Percentiles rank a stretch among this genome's conserved stretches.
These are phyloP conservation scores for Acacia crassicarpa DNA, from an alignment of 306 rosid genomes.

Conservation along the genomic window DNA sequence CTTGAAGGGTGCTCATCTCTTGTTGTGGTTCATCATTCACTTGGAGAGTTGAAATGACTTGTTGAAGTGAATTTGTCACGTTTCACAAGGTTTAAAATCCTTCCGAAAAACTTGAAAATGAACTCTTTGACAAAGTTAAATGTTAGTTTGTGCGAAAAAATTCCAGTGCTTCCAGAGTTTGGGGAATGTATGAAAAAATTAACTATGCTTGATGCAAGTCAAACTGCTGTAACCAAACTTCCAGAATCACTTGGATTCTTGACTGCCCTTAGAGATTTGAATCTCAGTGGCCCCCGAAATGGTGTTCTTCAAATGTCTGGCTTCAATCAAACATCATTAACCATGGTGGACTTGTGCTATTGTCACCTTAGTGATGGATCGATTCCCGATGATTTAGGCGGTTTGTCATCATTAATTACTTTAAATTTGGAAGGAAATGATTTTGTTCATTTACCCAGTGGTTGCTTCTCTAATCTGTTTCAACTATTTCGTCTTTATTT, in stretches of 20 bases:
- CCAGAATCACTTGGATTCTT: slow-evolving; percentile 1
- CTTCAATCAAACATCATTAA: not conserved
- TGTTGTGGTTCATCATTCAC: not conserved
- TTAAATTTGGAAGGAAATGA: not conserved
- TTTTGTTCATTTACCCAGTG: not conserved
- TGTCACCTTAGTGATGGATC: not conserved
- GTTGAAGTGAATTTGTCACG: not conserved
- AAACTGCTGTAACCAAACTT: not conserved
- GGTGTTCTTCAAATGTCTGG: not conserved
- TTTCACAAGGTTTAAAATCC: not conserved
- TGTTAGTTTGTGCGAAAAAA: not conserved
- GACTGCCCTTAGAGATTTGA: not conserved
- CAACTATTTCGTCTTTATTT: not conserved
- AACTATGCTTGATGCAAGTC: not conserved
- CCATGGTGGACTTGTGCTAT: not conserved
- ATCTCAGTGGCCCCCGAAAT: not conserved
- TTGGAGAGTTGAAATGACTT: not conserved
- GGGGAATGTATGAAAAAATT: not conserved
- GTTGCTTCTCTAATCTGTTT: not conserved
- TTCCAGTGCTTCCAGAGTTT: not conserved
- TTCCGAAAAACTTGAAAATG: not conserved
- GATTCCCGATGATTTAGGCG: not conserved
- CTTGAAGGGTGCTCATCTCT: not conserved
- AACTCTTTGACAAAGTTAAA: not conserved
- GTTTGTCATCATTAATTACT: not conserved